Evolutionary conservation across 2,329 filamentous ascomycete species (phyloP), one percentile per base, ranked within the genome.

Genomic region (Nemania sp.): DNA sequence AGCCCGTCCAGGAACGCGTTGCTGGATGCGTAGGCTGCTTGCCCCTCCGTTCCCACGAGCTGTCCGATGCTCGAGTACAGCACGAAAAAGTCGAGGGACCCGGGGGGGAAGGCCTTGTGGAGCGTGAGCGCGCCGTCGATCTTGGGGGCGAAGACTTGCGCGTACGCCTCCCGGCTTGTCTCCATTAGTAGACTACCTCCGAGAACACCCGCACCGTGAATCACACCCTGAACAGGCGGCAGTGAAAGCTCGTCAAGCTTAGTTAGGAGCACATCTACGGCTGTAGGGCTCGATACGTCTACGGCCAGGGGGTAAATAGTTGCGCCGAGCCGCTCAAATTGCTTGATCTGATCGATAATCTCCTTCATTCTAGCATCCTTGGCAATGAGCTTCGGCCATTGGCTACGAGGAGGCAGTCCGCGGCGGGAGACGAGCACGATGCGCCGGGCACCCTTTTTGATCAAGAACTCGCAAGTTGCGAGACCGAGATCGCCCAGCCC

Each of bases 151-250:
- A 82, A 70, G 7, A 83, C 80, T 1, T 74, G 70, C 3, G 70
- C 64, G 70, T 79, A 80, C 0, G 77, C 71, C 0, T 71, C 70
- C 0, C 62, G 59, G 2, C 77, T 80, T 1, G 76, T 77, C 15
- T 79, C 72, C 20, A 76, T 62, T 13, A 82, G 71, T 1, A 80
- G 74, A n/a, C 78, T 69, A 53, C 82, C 77, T 35, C 79, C 80
- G 1, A 80, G 70, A 6, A 81, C 74, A 24, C 80, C 82, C 4
- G 79, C 80, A 0, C 80, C 80, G 59, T 84, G 82, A 13, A 83
- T 71, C 1, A 84, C 77, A 15, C 82, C 82, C 0, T 77, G 73
- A 1, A 84, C 77, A 0, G 77, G 77, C 15, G 82, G 81, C 1
- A 83, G 77, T 1, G 69, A 69, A 0, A 83, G 77, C 2, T 58